A percentile compares a stretch with the other conserved stretches of the same genome.
phyloP scores from a whole-genome alignment of 139 green algal species.

The Deuterostichococcus epilithicus region DNA sequence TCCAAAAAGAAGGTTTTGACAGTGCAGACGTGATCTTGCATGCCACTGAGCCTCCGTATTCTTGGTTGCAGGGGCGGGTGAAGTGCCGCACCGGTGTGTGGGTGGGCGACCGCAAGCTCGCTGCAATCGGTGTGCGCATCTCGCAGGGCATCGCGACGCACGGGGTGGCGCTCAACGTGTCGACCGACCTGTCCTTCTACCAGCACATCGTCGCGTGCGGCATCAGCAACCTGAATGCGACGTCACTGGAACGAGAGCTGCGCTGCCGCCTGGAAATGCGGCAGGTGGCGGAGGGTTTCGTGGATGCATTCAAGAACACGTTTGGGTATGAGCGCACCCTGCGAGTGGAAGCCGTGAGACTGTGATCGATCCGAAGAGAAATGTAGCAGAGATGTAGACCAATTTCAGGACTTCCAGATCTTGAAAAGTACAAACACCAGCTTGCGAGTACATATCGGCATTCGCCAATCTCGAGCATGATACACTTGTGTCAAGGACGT shows the following conservation, averaged over 20 bases:
- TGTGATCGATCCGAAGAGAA: background rate
- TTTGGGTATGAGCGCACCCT: constrained; percentile 6
- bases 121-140: constrained; percentile 86
- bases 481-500: too few species aligned
- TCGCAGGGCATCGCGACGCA: constrained; percentile 80
- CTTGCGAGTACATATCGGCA: too few species aligned
- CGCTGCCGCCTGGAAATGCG: background rate
- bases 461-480: too few species aligned
- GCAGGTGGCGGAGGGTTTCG: constrained; percentile 10
- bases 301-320: constrained; percentile 4
- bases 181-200: constrained; percentile 68
- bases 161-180: constrained; percentile 87
- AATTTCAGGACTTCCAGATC: too few species aligned
- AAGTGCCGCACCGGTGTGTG: constrained; percentile 79
- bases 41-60: background rate
- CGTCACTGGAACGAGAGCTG: constrained; percentile 34
- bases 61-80: constrained; percentile 37
- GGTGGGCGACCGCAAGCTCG: constrained; percentile 85
- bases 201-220: constrained; percentile 80
- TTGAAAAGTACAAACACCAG: too few species aligned
- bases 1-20: background rate
- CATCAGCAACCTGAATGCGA: constrained; percentile 32
- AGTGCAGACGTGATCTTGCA: background rate
- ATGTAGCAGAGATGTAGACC: too few species aligned
- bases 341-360: background rate